Conservation (phyloP, 176 grass and related monocot species). For the Ensete glaucum region DNA sequence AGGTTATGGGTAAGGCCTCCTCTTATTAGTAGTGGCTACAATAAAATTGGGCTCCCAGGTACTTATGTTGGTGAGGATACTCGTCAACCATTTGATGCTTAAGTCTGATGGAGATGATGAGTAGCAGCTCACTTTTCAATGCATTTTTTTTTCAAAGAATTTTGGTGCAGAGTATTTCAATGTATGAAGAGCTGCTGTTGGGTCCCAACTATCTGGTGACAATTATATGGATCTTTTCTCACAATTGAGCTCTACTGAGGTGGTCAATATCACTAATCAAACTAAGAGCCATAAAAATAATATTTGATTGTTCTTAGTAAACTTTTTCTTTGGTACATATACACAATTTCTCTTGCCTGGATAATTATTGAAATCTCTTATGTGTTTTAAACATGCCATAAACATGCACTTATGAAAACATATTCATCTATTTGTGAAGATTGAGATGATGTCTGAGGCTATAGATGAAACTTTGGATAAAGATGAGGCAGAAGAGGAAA, state of each 20-base stretch:
- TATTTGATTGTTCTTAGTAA: background rate
- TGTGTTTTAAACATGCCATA: background rate
- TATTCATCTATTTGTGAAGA: constrained; percentile 27
- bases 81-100: too few species aligned
- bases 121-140: too few species aligned
- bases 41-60: too few species aligned
- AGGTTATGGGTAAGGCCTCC: too few species aligned
- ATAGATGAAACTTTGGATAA: constrained; percentile 96
- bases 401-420: background rate
- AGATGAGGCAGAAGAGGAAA: constrained; percentile 98
- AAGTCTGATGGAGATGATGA: too few species aligned
- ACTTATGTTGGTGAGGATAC: too few species aligned
- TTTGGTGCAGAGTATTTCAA: too few species aligned
- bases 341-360: background rate
- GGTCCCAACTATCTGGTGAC: background rate
- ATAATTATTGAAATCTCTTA: background rate
- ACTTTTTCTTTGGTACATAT: background rate
- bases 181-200: too few species aligned
- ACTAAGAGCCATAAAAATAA: background rate
- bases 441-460: constrained; percentile 96
- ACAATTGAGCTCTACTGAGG: background rate
- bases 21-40: too few species aligned
- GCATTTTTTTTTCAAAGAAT: too few species aligned
- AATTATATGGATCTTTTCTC: background rate
- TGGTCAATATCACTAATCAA: background rate